Evolutionary conservation across 805 yeast genomes (phyloP).

Genomic region (Zygosaccharomyces siamensis): DNA sequence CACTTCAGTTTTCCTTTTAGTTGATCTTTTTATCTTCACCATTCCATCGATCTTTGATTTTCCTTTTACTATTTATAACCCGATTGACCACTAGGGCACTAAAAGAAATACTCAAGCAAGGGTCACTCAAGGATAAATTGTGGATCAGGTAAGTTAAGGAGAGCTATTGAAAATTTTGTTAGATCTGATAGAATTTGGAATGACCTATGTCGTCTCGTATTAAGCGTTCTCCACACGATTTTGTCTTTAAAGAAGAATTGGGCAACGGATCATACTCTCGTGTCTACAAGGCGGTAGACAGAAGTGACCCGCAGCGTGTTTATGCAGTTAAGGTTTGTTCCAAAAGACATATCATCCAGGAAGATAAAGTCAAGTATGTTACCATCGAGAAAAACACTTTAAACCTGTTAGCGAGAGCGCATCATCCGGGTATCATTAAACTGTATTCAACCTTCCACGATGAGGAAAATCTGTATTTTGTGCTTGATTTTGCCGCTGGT

Average conservation of each 20-base stretch:
- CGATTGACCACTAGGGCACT: too few species aligned
- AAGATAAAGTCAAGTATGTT: conserved; percentile 91
- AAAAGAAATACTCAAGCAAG: too few species aligned
- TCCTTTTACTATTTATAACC: neutral
- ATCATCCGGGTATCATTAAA: conserved; percentile 92
- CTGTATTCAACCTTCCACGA: conserved; percentile 94
- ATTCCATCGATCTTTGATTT: neutral
- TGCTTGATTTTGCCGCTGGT: conserved; percentile 87
- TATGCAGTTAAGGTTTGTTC: conserved; percentile 90
- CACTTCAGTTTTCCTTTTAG: too few species aligned
- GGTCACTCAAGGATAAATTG: too few species aligned
- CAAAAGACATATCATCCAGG: conserved; percentile 88
- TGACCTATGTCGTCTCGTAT: conserved; percentile 17
- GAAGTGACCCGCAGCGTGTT: conserved; percentile 40
- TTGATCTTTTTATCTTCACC: too few species aligned
- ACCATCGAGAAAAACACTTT: conserved; percentile 90
- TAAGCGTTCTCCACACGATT: conserved; percentile 35
- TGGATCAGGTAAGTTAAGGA: too few species aligned
- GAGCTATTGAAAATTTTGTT: neutral
- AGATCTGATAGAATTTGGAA: conserved; percentile 5
- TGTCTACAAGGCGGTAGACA: conserved; percentile 85
- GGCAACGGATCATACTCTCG: conserved; percentile 97
- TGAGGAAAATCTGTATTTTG: conserved; percentile 79
- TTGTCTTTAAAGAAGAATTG: conserved; percentile 37
- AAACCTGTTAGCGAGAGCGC: conserved; percentile 64